phyloP scores from a whole-genome alignment of 805 yeast species.

The Yamadazyma insecticola region DNA sequence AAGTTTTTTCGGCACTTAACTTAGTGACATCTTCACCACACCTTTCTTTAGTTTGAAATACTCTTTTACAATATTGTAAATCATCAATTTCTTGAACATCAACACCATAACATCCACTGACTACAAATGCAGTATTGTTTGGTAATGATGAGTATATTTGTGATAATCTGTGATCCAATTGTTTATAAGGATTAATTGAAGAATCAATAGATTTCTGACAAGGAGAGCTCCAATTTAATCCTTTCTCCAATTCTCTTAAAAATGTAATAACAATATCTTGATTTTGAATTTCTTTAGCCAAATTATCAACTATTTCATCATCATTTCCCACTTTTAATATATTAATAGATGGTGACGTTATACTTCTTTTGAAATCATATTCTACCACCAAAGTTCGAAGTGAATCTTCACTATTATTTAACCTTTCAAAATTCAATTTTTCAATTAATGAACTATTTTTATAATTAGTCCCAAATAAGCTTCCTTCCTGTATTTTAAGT shows the following conservation, averaged over 20 bases:
- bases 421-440: constrained; percentile 10
- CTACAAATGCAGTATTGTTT: constrained; percentile 20
- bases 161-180: constrained; percentile 42
- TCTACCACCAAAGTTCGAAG: constrained; percentile 8
- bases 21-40: constrained; percentile 38
- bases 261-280: constrained; percentile 50
- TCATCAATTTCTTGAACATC: background rate
- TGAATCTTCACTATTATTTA: background rate
- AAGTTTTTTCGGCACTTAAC: constrained; percentile 33
- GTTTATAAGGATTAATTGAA: constrained; percentile 14
- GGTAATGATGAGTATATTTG: constrained; percentile 53
- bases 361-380: constrained; percentile 1
- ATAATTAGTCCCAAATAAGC: constrained; percentile 49
- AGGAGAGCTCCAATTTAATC: constrained; percentile 5
- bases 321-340: constrained; percentile 46
- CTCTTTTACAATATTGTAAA: constrained; percentile 11
- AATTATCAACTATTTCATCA: constrained; percentile 48
- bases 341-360: background rate
- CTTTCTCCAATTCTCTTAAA: constrained; percentile 52
- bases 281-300: constrained; percentile 29
- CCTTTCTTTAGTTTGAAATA: constrained; percentile 41
- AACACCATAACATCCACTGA: background rate
- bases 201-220: too few relatives aligned
- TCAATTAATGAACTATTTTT: constrained; percentile 22
- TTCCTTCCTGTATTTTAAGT: constrained; percentile 64